Evolutionary conservation across 2,329 filamentous ascomycete genomes (phyloP).

Genomic region (Tolypocladium endophyticum): DNA sequence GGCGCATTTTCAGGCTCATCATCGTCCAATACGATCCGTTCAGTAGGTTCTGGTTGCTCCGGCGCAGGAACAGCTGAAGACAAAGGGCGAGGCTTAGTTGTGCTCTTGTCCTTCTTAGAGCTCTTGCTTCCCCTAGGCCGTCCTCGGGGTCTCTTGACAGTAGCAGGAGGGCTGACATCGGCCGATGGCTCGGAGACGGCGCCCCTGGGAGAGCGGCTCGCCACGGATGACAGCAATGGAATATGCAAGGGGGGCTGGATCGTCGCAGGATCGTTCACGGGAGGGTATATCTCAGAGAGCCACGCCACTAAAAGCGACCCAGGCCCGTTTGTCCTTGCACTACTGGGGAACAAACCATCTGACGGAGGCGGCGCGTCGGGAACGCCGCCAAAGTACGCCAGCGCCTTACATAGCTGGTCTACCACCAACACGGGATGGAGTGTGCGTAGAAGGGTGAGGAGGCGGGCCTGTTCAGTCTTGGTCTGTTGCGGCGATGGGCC

Average conservation of each 20-base stretch:
- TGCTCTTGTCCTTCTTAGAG: conserved; percentile 38
- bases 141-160: conserved; percentile 35
- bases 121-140: conserved; percentile 44
- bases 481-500: conserved; percentile 29
- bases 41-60: conserved; percentile 1
- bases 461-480: conserved; percentile 48
- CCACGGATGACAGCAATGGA: background rate
- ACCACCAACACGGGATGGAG: conserved; percentile 46
- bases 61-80: background rate
- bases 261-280: conserved; percentile 12
- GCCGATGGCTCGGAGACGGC: background rate
- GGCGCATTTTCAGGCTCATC: background rate
- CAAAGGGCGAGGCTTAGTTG: conserved; percentile 28
- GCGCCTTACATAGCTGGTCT: conserved; percentile 50
- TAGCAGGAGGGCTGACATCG: background rate
- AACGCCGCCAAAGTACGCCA: conserved; percentile 54
- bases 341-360: conserved; percentile 42
- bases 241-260: background rate
- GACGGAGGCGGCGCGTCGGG: conserved; percentile 44
- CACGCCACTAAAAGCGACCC: conserved; percentile 50
- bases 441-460: conserved; percentile 45
- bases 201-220: background rate
- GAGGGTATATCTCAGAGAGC: conserved; percentile 54
- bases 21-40: background rate
- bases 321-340: conserved; percentile 43